A percentile compares a stretch with the other conserved stretches of the same genome.
Evolutionary conservation across 179 eudicot genomes (phyloP).

Genomic region (Heliamphora pulchella): DNA sequence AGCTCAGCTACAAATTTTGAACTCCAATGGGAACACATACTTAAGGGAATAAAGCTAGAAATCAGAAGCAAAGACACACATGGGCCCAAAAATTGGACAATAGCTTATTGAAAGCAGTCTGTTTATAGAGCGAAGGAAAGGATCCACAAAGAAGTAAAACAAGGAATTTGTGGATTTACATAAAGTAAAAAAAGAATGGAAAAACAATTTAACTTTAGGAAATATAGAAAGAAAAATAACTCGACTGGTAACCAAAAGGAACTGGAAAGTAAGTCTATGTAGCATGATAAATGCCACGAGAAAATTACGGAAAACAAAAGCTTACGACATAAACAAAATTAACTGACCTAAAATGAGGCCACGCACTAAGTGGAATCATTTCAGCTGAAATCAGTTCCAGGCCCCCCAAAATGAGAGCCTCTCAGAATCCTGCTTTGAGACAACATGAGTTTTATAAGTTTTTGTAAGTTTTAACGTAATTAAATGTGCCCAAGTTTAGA

Average conservation of each 20-base stretch:
- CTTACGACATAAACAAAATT: slow-evolving; percentile 55
- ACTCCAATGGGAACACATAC: not conserved
- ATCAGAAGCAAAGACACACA: slow-evolving; percentile 3
- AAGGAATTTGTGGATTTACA: slow-evolving; percentile 15
- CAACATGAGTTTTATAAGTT: slow-evolving; percentile 73
- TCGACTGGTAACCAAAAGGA: slow-evolving; percentile 27
- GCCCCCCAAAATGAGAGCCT: slow-evolving; percentile 95
- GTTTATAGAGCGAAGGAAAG: slow-evolving; percentile 10
- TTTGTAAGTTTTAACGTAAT: slow-evolving; percentile 40
- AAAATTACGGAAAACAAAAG: slow-evolving; percentile 29
- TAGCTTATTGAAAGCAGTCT: not conserved
- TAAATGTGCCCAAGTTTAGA: slow-evolving; percentile 50
- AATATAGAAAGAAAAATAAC: slow-evolving; percentile 20
- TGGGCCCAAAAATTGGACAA: slow-evolving; percentile 5
- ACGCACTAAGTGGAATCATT: slow-evolving; percentile 89
- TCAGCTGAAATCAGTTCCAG: slow-evolving; percentile 95
- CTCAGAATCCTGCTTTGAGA: slow-evolving; percentile 91
- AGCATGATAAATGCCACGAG: slow-evolving; percentile 57
- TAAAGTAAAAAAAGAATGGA: slow-evolving; percentile 9
- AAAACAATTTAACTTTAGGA: slow-evolving; percentile 17
- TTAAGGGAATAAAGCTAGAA: slow-evolving; percentile 11
- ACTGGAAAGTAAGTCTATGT: slow-evolving; percentile 42
- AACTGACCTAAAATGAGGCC: slow-evolving; percentile 94
- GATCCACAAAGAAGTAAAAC: slow-evolving; percentile 14
- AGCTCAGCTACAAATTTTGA: not conserved